A percentile compares a stretch with the other conserved stretches of the same genome.
These are phyloP conservation scores for Chiua sp. DNA, from an alignment of 1,284 basidiomycete genomes.

Conservation along the genomic window DNA sequence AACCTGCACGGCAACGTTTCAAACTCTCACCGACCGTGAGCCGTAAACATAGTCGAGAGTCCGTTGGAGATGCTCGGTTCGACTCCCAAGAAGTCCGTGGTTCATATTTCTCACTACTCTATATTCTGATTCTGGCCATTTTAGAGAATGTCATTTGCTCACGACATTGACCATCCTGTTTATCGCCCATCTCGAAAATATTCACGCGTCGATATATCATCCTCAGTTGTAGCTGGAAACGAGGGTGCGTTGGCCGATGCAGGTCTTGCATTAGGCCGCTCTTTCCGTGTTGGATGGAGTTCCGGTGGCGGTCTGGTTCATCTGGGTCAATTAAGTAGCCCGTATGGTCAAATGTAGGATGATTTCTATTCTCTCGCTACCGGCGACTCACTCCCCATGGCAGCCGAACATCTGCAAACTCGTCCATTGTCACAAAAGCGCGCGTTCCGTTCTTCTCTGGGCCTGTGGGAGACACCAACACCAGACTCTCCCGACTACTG, in stretches of 20 bases:
- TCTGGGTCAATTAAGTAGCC: conserved; percentile 72
- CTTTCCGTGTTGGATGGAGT: conserved; percentile 93
- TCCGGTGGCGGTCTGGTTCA: conserved; percentile 81
- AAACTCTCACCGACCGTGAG: conserved; percentile 44
- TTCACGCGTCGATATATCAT: conserved; percentile 66
- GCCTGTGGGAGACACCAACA: conserved; percentile 42
- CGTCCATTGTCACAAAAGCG: conserved; percentile 58
- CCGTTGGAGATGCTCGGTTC: conserved; percentile 67
- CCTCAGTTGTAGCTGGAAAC: conserved; percentile 64
- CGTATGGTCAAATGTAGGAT: conserved; percentile 53
- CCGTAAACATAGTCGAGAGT: conserved; percentile 79
- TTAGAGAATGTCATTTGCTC: conserved; percentile 79
- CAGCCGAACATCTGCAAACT: conserved; percentile 61
- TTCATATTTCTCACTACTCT: conserved; percentile 4
- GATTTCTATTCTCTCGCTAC: conserved; percentile 9
- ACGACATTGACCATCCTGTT: conserved; percentile 65
- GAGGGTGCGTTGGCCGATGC: conserved; percentile 81
- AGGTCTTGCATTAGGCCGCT: conserved; percentile 85
- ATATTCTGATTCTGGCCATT: conserved; percentile 9
- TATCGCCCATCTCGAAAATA: conserved; percentile 76
- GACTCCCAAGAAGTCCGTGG: conserved; percentile 67
- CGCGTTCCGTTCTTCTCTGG: conserved; percentile 48
- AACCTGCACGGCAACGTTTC: conserved; percentile 46
- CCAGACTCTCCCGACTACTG: conserved; percentile 70
- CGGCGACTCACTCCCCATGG: conserved; percentile 14